Evolutionary conservation across 345 rosid species (phyloP), one percentile per base, ranked within the genome.

Genomic region (Pistacia vera): DNA sequence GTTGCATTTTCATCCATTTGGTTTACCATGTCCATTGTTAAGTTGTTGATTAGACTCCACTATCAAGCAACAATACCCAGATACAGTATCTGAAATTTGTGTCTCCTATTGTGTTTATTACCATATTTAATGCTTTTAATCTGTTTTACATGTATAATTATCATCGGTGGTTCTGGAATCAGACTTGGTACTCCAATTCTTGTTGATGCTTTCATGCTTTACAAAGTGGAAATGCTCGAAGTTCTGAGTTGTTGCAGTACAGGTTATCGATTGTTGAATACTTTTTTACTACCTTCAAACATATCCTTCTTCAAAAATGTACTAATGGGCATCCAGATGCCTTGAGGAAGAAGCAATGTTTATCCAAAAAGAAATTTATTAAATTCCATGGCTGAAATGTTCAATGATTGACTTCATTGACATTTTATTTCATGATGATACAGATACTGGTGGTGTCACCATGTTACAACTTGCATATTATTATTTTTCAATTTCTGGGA

Each of bases 1-100:
- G 65, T 57, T 80, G 81, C 62, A 65, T 76, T 73, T 68, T 64
- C 38, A 28, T 76, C 73, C 82, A 68, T 77, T 78, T 66, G 66
- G 72, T 74, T 78, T 67, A 55, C 75, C 9, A 33, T 66, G 63
- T 80, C 71, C 66, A 51, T 78, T 73, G 68, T 79, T 58, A 52
- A 41, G 46, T 41, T 38, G 77, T 75, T 54, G 54, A 79, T 74
- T 63, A 65, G 74, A 81, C 74, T 76, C 73, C 58, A 75, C 79
- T 66, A 57, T 61, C 59, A 78, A 70, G 83, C 84, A 76, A 70
- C 80, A 54, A 59, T 30, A 78, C 56, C 70, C 66, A 71, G 28
- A 62, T 71, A 60, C 73, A 35, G 48, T 65, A 71, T 70, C 16
- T 41, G 41, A 41, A 72, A 65, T 58, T 71, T 57, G 61, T 46